Evolutionary conservation across 2,329 filamentous ascomycete genomes (phyloP).

Genomic region (Botrytis tulipae): DNA sequence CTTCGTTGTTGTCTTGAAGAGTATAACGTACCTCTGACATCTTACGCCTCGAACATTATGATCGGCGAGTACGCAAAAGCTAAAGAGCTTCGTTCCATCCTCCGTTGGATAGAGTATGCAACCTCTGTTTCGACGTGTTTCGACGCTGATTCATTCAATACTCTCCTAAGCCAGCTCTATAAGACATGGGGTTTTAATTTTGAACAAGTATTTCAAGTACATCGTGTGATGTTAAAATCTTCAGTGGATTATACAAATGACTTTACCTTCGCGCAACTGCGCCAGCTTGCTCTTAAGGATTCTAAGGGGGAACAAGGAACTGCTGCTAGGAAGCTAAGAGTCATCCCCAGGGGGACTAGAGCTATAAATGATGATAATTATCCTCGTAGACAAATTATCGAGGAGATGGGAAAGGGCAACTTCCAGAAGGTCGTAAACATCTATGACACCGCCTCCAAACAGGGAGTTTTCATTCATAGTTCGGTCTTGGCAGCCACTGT

Average conservation of each 20-base stretch:
- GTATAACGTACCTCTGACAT: constrained; percentile 28
- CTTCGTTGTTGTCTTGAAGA: constrained; percentile 29
- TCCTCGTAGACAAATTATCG: constrained; percentile 28
- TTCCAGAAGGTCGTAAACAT: constrained; percentile 29
- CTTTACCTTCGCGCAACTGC: constrained; percentile 29
- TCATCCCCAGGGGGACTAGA: background rate
- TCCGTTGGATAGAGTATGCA: constrained; percentile 35
- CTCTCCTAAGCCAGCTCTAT: constrained; percentile 33
- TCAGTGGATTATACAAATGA: constrained; percentile 19
- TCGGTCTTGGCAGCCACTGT: constrained; percentile 28
- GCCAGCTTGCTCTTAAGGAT: constrained; percentile 24
- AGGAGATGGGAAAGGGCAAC: constrained; percentile 26
- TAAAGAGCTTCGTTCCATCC: constrained; percentile 34
- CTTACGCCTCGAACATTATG: constrained; percentile 31
- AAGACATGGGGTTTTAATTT: constrained; percentile 31
- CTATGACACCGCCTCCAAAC: constrained; percentile 29
- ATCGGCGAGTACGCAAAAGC: constrained; percentile 33
- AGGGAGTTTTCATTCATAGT: constrained; percentile 22
- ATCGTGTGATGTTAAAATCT: constrained; percentile 22
- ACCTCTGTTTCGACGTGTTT: constrained; percentile 24
- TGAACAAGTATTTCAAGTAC: constrained; percentile 30
- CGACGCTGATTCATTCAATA: constrained; percentile 34
- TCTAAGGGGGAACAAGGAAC: constrained; percentile 10
- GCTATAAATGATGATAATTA: constrained; percentile 16
- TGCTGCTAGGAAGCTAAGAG: constrained; percentile 15